A percentile compares a stretch with the other conserved stretches of the same genome.
phyloP scores from a whole-genome alignment of 805 yeast species.

The Ogataea zsoltii region DNA sequence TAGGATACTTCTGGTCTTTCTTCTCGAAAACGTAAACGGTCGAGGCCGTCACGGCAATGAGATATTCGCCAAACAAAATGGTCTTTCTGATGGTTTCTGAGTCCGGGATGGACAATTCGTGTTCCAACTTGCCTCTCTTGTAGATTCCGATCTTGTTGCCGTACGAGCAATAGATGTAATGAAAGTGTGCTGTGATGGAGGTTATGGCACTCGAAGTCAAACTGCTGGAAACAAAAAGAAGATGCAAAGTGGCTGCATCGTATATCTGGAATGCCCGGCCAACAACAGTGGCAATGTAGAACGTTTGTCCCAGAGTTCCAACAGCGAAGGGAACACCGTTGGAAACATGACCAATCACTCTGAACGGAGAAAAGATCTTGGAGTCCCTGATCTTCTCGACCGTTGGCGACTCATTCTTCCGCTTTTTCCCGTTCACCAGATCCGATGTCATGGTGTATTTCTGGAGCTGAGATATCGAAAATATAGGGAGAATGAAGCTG shows the following conservation, averaged over 20 bases:
- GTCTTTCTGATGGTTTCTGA: slow-evolving; percentile 46
- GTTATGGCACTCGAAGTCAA: slow-evolving; percentile 74
- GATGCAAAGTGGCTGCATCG: slow-evolving; percentile 83
- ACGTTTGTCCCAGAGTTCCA: slow-evolving; percentile 85
- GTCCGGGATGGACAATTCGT: slow-evolving; percentile 34
- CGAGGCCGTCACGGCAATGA: slow-evolving; percentile 55
- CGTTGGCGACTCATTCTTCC: slow-evolving; percentile 2
- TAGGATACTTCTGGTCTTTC: slow-evolving; percentile 44
- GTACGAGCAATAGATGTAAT: slow-evolving; percentile 77
- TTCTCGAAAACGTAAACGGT: slow-evolving; percentile 34
- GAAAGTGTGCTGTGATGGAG: slow-evolving; percentile 76
- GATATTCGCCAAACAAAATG: slow-evolving; percentile 73
- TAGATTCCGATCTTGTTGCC: slow-evolving; percentile 73
- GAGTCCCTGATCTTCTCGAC: slow-evolving; percentile 35
- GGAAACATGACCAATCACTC: slow-evolving; percentile 88
- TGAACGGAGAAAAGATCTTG: slow-evolving; percentile 78
- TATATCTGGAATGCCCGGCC: slow-evolving; percentile 90
- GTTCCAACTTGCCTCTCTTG: slow-evolving; percentile 74
- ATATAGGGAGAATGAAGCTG: neutral
- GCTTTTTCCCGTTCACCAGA: slow-evolving; percentile 13
- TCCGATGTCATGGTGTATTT: slow-evolving; percentile 10
- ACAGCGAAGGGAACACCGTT: slow-evolving; percentile 83
- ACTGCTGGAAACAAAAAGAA: slow-evolving; percentile 80
- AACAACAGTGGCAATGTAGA: slow-evolving; percentile 84
- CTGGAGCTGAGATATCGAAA: no score